Conservation (phyloP, 164 flowering plant species). For the Vitis riparia region DNA sequence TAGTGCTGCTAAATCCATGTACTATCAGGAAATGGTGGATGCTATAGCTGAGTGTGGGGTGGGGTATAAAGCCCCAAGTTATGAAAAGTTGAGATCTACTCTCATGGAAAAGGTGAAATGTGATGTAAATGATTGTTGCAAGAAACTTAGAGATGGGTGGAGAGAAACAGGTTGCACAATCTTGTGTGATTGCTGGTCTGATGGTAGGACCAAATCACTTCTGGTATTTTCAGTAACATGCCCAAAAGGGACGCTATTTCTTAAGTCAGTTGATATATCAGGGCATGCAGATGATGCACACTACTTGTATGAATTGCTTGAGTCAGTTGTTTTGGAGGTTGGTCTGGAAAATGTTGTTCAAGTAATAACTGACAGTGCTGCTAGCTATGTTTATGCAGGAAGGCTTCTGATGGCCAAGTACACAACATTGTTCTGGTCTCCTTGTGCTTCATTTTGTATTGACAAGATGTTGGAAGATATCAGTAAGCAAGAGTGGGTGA, state of each 20-base stretch:
- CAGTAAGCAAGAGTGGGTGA: slow-evolving; percentile 53
- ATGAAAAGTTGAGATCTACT: slow-evolving; percentile 48
- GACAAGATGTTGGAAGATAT: slow-evolving; percentile 69
- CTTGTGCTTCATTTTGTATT: slow-evolving; percentile 75
- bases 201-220: slow-evolving; percentile 46
- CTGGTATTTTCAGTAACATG: slow-evolving; percentile 52
- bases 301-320: slow-evolving; percentile 56
- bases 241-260: slow-evolving; percentile 61
- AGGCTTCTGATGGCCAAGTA: slow-evolving; percentile 61
- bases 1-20: slow-evolving; percentile 58
- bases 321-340: slow-evolving; percentile 57
- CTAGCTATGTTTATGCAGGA: slow-evolving; percentile 56
- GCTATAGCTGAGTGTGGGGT: slow-evolving; percentile 63
- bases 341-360: slow-evolving; percentile 75
- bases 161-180: slow-evolving; percentile 67
- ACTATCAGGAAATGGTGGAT: slow-evolving; percentile 70
- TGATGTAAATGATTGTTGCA: slow-evolving; percentile 43
- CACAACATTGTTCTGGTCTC: slow-evolving; percentile 63
- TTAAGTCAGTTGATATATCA: slow-evolving; percentile 61
- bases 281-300: slow-evolving; percentile 52
- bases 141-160: slow-evolving; percentile 54
- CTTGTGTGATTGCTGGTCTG: slow-evolving; percentile 60
- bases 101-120: slow-evolving; percentile 58
- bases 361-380: slow-evolving; percentile 58
- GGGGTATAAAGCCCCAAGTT: slow-evolving; percentile 63